Evolutionary conservation across 495 filamentous ascomycete species (phyloP).

Genomic region (Apiosordaria backusii): DNA sequence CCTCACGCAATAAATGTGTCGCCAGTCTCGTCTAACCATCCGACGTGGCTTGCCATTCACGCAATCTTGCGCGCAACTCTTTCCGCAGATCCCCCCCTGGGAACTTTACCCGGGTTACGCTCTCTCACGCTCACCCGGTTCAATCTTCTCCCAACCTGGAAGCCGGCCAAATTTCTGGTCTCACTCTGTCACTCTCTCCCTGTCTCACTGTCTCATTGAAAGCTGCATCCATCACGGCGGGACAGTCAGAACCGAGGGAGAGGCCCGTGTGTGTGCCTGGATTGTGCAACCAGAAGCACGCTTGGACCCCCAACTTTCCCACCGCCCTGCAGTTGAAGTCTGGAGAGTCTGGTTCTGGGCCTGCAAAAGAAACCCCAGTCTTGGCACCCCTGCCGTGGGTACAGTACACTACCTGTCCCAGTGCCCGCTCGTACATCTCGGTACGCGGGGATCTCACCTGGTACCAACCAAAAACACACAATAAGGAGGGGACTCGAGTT

Average conservation of each 20-base stretch:
- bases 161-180: too few species aligned
- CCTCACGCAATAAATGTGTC: background rate
- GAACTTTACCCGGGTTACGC: background rate
- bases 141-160: too few species aligned
- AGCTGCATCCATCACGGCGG: background rate
- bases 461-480: background rate
- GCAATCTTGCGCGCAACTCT: background rate
- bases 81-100: background rate
- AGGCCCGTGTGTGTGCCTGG: too few species aligned
- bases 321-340: background rate
- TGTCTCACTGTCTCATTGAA: background rate
- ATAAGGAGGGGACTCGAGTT: background rate
- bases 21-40: too few species aligned
- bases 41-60: background rate
- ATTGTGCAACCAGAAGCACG: too few species aligned
- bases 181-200: background rate
- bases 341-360: background rate
- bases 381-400: background rate
- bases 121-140: too few species aligned
- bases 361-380: background rate
- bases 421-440: too few species aligned
- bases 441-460: too few species aligned
- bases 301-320: background rate
- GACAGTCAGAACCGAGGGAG: background rate
- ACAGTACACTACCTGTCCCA: background rate